Base-by-base conservation (phyloP, 2,329 filamentous ascomycete genomes). In the Neonectria ditissima region DNA sequence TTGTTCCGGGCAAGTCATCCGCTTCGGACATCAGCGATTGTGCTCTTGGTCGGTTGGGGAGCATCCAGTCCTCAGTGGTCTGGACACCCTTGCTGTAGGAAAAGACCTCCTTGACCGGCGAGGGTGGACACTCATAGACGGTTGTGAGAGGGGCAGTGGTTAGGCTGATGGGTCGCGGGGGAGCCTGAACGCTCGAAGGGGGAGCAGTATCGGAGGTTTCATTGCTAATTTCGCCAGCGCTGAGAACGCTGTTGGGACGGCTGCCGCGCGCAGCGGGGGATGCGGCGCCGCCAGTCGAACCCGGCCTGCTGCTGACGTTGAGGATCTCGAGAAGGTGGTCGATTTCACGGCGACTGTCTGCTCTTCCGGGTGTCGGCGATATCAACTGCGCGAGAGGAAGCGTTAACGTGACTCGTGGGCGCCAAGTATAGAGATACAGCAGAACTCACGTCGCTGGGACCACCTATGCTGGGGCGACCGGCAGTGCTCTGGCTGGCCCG, bases 11-110 rank as follows among this genome's bases (percentile, higher is more conserved):
- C 10, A 80, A 75, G 41, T 88, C 87, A 22, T 91, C 91, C 30
- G 85, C 83, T 30, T 94, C 91, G 16, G 89, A 89, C 18, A 75
- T 62, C 13, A 75, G 69, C 16, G 79, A 80, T 28, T 78, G 75
- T 14, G 78, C 74, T 65, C 79, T 75, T 1, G 85, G 80, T 32
- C 84, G 82, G 34, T 84, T 81, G 28, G 86, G 81, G 60, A 84
- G 82, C 18, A 84, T 83, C 88, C 92, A 92, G 66, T 91, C 89
- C 73, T 93, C 91, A 22, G 91, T 89, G 16, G 96, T 97, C 79
- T 99, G 97, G 22, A 98, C 94, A 59, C 90, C 94, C 82, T 97
- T 98, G 84, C 92, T 98, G 84, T 99, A 99, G 56, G 94, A 97
- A 75, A 97, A 94, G 63, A 97, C 85, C 79, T 99, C 96, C 68